Conservation (phyloP, 2,329 filamentous ascomycete genomes). For the Rachicladosporium sp. region DNA sequence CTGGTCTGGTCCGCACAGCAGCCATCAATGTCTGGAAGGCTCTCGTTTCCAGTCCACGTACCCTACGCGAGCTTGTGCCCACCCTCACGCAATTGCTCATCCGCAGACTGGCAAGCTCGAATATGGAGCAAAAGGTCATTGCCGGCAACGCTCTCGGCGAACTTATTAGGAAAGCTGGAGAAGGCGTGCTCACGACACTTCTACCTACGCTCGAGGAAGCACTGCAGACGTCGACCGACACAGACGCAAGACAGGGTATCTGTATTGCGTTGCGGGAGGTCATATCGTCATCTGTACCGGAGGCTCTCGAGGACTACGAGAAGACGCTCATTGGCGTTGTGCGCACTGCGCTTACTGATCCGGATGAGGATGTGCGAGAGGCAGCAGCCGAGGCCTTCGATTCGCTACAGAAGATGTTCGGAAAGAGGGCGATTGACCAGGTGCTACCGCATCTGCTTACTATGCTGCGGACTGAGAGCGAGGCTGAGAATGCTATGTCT, state of each 20-base stretch:
- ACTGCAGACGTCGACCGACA: constrained; percentile 74
- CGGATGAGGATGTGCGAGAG: constrained; percentile 79
- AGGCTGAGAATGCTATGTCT: constrained; percentile 83
- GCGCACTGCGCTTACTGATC: constrained; percentile 80
- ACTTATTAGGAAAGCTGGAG: constrained; percentile 90
- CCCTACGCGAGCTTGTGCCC: constrained; percentile 87
- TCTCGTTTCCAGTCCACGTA: constrained; percentile 79
- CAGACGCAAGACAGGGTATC: constrained; percentile 91
- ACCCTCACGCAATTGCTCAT: constrained; percentile 93
- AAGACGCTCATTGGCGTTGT: constrained; percentile 92
- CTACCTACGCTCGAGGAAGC: constrained; percentile 88
- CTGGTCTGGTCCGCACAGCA: constrained; percentile 75
- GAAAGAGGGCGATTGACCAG: constrained; percentile 89
- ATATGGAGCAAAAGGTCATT: constrained; percentile 98
- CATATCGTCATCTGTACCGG: constrained; percentile 75
- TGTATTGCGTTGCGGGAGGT: constrained; percentile 92
- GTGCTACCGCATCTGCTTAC: constrained; percentile 86
- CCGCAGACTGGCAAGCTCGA: constrained; percentile 80
- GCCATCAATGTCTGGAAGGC: constrained; percentile 95
- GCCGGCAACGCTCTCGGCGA: constrained; percentile 94
- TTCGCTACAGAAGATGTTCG: constrained; percentile 80
- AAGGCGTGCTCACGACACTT: constrained; percentile 76
- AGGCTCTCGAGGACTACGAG: constrained; percentile 86
- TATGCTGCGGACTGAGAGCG: constrained; percentile 71
- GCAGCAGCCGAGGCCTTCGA: constrained; percentile 96